Evolutionary conservation across 106 monocot species (phyloP).

Genomic region (Acanthochlamys bracteata): DNA sequence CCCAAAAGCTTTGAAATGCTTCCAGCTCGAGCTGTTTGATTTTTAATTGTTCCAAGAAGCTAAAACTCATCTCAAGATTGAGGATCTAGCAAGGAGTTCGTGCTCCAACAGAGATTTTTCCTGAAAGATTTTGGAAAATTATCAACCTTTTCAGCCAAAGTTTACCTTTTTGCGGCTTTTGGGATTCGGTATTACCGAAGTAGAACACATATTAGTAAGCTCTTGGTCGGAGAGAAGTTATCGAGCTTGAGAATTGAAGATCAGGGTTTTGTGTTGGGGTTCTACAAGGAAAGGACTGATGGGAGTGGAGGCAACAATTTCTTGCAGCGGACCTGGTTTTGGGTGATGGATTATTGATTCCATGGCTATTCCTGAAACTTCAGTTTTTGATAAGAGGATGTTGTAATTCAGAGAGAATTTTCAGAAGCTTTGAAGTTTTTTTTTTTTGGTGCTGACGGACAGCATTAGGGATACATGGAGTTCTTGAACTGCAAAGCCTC

Average conservation of each 20-base stretch:
- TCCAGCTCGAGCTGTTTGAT: no score
- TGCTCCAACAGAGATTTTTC: no score
- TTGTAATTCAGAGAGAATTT: background rate
- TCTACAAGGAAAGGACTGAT: background rate
- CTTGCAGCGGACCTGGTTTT: constrained; percentile 25
- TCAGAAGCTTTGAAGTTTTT: background rate
- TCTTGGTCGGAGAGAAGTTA: background rate
- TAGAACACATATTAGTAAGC: background rate
- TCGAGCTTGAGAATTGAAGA: background rate
- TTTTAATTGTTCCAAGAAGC: no score
- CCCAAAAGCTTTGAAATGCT: no score
- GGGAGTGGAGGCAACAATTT: constrained; percentile 15
- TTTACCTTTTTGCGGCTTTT: no score
- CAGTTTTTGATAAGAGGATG: background rate
- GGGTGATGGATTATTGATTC: constrained; percentile 10
- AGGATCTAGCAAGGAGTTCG: no score
- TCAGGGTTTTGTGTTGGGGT: background rate
- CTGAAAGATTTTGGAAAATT: no score
- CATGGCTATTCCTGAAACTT: background rate
- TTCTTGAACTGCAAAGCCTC: background rate
- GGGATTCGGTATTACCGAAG: no score
- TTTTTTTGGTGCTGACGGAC: background rate
- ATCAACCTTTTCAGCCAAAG: no score
- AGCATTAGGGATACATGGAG: no score
- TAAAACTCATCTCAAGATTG: no score